These are phyloP conservation scores for Hortiboletus flavorubellus DNA, from an alignment of 768 basidiomycete species.

Conservation along the genomic window DNA sequence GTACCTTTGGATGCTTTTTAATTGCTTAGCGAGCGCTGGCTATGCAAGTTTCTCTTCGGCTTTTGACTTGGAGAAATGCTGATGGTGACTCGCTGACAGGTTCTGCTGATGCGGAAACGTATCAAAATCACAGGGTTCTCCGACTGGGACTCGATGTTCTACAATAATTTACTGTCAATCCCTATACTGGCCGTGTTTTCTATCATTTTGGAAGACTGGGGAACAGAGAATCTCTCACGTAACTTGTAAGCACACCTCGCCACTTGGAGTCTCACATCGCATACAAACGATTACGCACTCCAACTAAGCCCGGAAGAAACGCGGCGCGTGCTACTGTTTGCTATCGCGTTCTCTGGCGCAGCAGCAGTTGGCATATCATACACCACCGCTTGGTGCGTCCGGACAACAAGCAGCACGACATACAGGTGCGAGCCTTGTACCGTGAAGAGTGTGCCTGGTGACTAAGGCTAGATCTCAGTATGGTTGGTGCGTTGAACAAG, in stretches of 20 bases:
- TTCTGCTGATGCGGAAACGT: conserved; percentile 92
- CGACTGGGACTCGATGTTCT: conserved; percentile 99
- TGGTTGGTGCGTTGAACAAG: conserved; percentile 98
- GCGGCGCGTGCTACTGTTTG: conserved; percentile 72
- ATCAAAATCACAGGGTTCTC: conserved; percentile 95
- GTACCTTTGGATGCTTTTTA: conserved; percentile 95
- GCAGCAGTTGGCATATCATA: conserved; percentile 95
- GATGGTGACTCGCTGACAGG: conserved; percentile 43
- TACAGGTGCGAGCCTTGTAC: conserved; percentile 62
- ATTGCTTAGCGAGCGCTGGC: conserved; percentile 85
- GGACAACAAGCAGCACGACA: conserved; percentile 96
- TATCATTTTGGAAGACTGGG: conserved; percentile 87
- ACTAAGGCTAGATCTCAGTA: conserved; percentile 43
- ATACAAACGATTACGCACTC: neutral
- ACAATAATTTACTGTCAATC: conserved; percentile 96
- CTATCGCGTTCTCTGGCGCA: conserved; percentile 95
- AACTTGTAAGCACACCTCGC: conserved; percentile 76
- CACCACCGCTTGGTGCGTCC: conserved; percentile 97
- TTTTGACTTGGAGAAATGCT: conserved; percentile 1
- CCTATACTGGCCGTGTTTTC: conserved; percentile 85
- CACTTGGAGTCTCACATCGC: neutral
- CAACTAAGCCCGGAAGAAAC: conserved; percentile 72
- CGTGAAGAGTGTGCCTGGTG: neutral
- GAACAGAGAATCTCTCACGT: conserved; percentile 61
- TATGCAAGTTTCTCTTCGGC: conserved; percentile 57